These are phyloP conservation scores for Hyaloperonospora brassicae DNA, from an alignment of 352 stramenopile species.

Conservation along the genomic window DNA sequence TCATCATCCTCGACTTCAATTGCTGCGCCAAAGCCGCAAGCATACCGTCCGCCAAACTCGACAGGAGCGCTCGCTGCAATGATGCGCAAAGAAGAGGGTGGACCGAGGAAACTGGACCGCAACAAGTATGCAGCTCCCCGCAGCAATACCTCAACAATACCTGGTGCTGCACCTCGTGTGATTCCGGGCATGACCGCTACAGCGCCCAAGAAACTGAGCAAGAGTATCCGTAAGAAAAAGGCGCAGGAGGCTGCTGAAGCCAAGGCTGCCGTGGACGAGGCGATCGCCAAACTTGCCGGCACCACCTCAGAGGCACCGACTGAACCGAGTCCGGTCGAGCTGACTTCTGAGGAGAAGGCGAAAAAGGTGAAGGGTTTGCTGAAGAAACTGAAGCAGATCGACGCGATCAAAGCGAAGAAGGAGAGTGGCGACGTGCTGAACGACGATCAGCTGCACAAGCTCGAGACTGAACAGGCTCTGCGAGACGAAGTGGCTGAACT, in stretches of 20 bases:
- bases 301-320: slow-evolving; percentile 17
- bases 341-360: slow-evolving; percentile 73
- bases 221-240: slow-evolving; percentile 81
- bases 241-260: slow-evolving; percentile 64
- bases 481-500: slow-evolving; percentile 61
- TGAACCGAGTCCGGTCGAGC: slow-evolving; percentile 17
- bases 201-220: slow-evolving; percentile 65
- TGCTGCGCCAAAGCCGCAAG: slow-evolving; percentile 58
- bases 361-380: slow-evolving; percentile 78
- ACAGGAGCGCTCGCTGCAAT: slow-evolving; percentile 89
- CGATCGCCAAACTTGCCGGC: slow-evolving; percentile 34
- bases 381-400: slow-evolving; percentile 87
- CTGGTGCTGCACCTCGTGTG: slow-evolving; percentile 35
- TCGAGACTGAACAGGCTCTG: slow-evolving; percentile 53
- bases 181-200: slow-evolving; percentile 64
- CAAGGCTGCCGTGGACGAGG: slow-evolving; percentile 53
- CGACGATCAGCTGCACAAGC: slow-evolving; percentile 73
- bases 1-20: slow-evolving; percentile 34
- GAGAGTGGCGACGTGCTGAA: slow-evolving; percentile 66
- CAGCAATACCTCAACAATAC: slow-evolving; percentile 25
- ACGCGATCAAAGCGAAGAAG: slow-evolving; percentile 73
- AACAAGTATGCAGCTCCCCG: slow-evolving; percentile 75
- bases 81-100: slow-evolving; percentile 85
- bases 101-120: slow-evolving; percentile 72
- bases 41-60: slow-evolving; percentile 82